Percentiles rank a stretch among this genome's conserved stretches.
phyloP scores from a whole-genome alignment of 2,329 filamentous ascomycete species.

The Venturia carpophila region DNA sequence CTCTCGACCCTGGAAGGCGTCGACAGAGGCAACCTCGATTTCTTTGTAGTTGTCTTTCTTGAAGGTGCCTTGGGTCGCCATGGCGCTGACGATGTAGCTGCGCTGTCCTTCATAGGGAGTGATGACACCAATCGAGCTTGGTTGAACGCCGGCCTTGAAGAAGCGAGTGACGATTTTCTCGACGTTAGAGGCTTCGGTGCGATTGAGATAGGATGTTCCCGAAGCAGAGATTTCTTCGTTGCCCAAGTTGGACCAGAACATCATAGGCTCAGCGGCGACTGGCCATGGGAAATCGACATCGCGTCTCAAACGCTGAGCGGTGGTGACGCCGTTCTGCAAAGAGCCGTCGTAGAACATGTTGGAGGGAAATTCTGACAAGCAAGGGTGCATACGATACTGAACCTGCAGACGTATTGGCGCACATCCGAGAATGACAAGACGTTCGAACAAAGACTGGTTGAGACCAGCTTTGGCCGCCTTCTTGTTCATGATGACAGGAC shows the following conservation, averaged over 20 bases:
- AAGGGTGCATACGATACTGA: conserved; percentile 98
- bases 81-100: conserved; percentile 97
- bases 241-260: conserved; percentile 99
- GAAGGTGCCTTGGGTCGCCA: conserved; percentile 95
- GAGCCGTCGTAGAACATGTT: conserved; percentile 99
- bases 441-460: conserved; percentile 97
- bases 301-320: conserved; percentile 75
- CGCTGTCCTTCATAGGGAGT: conserved; percentile 97
- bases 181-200: conserved; percentile 92
- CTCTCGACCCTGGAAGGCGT: conserved; percentile 97
- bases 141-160: conserved; percentile 97
- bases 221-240: conserved; percentile 98
- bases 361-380: conserved; percentile 91
- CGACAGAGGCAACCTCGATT: conserved; percentile 94
- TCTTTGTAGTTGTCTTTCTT: conserved; percentile 99
- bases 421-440: conserved; percentile 83
- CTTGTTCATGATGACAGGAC: conserved; percentile 99
- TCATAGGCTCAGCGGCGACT: conserved; percentile 89
- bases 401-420: conserved; percentile 90
- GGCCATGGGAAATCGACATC: conserved; percentile 99
- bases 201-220: conserved; percentile 95
- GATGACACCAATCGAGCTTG: conserved; percentile 90
- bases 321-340: conserved; percentile 91
- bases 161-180: conserved; percentile 98
- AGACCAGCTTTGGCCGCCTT: conserved; percentile 96